A percentile compares a stretch with the other conserved stretches of the same genome.
phyloP scores from a whole-genome alignment of 2,329 filamentous ascomycete genomes.

The Epicoccum sorghinum region DNA sequence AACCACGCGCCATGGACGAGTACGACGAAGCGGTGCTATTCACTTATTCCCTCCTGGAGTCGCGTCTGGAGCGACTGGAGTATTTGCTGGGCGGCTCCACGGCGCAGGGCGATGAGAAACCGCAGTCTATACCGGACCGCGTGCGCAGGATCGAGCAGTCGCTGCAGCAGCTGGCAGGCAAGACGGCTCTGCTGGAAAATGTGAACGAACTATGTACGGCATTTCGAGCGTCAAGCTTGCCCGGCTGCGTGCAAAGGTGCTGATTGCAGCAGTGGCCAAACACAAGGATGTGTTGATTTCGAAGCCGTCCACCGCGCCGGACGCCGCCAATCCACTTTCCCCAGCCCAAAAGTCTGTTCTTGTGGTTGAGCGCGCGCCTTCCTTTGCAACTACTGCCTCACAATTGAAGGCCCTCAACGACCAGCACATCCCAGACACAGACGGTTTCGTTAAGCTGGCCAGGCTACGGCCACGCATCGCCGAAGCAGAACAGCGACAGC shows the following conservation, averaged over 20 bases:
- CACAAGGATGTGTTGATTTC: slow-evolving; percentile 49
- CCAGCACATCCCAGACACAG: slow-evolving; percentile 51
- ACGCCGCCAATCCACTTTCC: slow-evolving; percentile 29
- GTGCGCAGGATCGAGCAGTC: slow-evolving; percentile 47
- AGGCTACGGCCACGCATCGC: slow-evolving; percentile 67
- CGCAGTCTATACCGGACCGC: slow-evolving; percentile 40
- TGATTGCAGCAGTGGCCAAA: slow-evolving; percentile 44
- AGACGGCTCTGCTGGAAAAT: slow-evolving; percentile 48
- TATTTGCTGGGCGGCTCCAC: slow-evolving; percentile 50
- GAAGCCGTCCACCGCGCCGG: slow-evolving; percentile 20
- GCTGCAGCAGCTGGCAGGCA: slow-evolving; percentile 48
- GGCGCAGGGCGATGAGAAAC: slow-evolving; percentile 27
- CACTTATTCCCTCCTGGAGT: slow-evolving; percentile 53
- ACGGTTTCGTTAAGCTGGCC: slow-evolving; percentile 60
- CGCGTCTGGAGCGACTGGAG: slow-evolving; percentile 52
- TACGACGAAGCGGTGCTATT: slow-evolving; percentile 49
- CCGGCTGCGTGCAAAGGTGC: not conserved
- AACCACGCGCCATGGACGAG: slow-evolving; percentile 38
- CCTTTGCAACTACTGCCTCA: slow-evolving; percentile 51
- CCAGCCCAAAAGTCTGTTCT: slow-evolving; percentile 41
- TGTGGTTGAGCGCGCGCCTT: slow-evolving; percentile 52
- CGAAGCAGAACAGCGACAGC: slow-evolving; percentile 64
- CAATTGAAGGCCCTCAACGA: slow-evolving; percentile 54
- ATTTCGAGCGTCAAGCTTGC: not conserved
- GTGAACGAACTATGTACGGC: slow-evolving; percentile 47